Conservation (phyloP, 345 rosid genomes). For the Rhizophora mangle region DNA sequence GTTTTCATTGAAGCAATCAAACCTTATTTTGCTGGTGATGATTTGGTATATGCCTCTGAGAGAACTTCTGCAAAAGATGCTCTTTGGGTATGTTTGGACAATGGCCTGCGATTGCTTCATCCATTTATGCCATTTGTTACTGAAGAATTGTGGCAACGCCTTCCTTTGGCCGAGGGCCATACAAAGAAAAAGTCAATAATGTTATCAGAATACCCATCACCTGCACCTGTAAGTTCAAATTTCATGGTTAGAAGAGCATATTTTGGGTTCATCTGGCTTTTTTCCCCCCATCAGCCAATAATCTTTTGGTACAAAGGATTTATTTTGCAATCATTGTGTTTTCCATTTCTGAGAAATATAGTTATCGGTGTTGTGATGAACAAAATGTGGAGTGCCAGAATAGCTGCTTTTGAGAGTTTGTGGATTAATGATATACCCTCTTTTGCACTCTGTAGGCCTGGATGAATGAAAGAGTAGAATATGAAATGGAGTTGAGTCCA, state of each 20-base stretch:
- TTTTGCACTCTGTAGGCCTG: conserved; percentile 44
- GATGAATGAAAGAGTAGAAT: conserved; percentile 60
- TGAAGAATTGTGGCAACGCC: conserved; percentile 96
- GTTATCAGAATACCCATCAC: conserved; percentile 74
- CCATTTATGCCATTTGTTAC: conserved; percentile 95
- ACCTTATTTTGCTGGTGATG: conserved; percentile 70
- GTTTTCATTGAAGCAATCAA: conserved; percentile 88
- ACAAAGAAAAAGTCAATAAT: conserved; percentile 65
- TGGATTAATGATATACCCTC: background rate
- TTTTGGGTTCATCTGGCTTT: background rate
- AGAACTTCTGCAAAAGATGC: conserved; percentile 61
- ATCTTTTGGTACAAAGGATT: background rate
- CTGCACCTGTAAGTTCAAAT: conserved; percentile 47
- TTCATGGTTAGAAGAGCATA: background rate
- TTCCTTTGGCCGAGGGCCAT: conserved; percentile 47
- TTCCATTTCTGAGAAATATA: background rate
- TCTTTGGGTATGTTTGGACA: conserved; percentile 82
- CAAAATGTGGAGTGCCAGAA: background rate
- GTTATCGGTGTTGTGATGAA: background rate
- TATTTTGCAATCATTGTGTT: background rate
- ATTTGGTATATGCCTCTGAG: conserved; percentile 52
- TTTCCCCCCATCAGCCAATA: background rate
- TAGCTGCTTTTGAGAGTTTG: background rate
- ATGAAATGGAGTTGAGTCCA: conserved; percentile 78
- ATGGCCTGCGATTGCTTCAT: conserved; percentile 84